Percentiles rank a stretch among this genome's conserved stretches.
These are phyloP conservation scores for Beauveria brongniartii DNA, from an alignment of 2,329 filamentous ascomycete species.

Conservation along the genomic window DNA sequence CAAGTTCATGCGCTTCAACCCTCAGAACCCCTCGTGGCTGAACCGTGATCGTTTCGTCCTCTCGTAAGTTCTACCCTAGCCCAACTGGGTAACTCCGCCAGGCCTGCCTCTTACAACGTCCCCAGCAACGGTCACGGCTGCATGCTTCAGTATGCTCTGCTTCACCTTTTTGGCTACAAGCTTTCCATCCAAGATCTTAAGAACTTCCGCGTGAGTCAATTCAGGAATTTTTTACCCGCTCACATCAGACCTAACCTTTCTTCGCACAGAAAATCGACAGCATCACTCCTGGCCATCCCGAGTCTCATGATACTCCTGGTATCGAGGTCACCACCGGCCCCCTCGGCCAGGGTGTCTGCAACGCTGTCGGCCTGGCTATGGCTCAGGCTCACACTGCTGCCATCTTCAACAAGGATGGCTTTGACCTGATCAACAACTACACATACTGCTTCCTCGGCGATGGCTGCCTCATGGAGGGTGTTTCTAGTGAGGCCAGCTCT, in stretches of 20 bases:
- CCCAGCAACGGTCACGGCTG: slow-evolving; percentile 92
- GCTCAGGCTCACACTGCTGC: slow-evolving; percentile 87
- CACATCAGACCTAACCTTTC: not conserved
- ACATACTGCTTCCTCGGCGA: slow-evolving; percentile 96
- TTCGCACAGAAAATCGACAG: slow-evolving; percentile 41
- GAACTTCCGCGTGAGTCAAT: slow-evolving; percentile 75
- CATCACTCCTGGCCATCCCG: slow-evolving; percentile 93
- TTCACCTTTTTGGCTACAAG: slow-evolving; percentile 91
- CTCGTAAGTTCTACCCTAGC: slow-evolving; percentile 64
- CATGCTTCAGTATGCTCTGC: slow-evolving; percentile 98
- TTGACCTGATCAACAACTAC: slow-evolving; percentile 88
- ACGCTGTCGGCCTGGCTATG: slow-evolving; percentile 95
- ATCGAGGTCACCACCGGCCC: slow-evolving; percentile 97
- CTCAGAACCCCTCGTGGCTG: slow-evolving; percentile 94
- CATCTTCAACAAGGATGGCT: slow-evolving; percentile 94
- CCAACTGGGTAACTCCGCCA: slow-evolving; percentile 3
- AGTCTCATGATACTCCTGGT: slow-evolving; percentile 92
- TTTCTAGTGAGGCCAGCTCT: slow-evolving; percentile 86
- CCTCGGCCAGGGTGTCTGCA: slow-evolving; percentile 93
- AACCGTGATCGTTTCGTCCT: slow-evolving; percentile 99
- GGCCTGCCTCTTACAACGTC: slow-evolving; percentile 11
- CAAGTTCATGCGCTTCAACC: slow-evolving; percentile 99
- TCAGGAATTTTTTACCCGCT: not conserved
- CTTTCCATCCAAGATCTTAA: slow-evolving; percentile 88
- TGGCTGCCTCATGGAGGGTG: slow-evolving; percentile 97